Percentiles rank a stretch among this genome's conserved stretches.
Evolutionary conservation across 495 filamentous ascomycete genomes (phyloP).

Genomic region (Chlorociboria aeruginascens): DNA sequence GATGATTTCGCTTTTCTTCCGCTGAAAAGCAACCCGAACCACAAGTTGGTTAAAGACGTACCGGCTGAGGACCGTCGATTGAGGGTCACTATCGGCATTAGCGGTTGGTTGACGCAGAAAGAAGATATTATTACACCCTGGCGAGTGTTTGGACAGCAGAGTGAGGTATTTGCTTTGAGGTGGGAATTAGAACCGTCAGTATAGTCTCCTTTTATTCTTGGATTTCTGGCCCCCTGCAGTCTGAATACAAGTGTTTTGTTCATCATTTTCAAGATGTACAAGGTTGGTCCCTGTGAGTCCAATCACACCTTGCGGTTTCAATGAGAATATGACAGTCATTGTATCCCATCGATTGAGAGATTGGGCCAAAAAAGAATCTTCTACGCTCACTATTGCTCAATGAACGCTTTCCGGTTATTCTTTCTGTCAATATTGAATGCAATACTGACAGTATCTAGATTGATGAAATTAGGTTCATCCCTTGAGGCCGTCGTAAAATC

Average conservation of each 20-base stretch:
- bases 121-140: constrained; percentile 64
- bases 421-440: no score
- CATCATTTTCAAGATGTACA: no score
- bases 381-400: no score
- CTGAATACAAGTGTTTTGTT: no score
- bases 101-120: constrained; percentile 66
- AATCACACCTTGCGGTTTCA: no score
- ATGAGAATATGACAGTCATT: no score
- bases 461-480: constrained; percentile 65
- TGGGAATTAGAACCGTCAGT: constrained; percentile 60
- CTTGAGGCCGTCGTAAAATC: constrained; percentile 64
- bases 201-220: no score
- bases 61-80: constrained; percentile 43
- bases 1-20: constrained; percentile 84
- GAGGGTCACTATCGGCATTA: constrained; percentile 70
- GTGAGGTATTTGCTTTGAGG: constrained; percentile 72
- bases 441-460: neutral
- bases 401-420: no score
- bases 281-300: no score
- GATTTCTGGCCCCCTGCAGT: no score
- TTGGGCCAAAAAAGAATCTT: no score
- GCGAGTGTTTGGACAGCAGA: constrained; percentile 54
- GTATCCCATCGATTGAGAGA: no score
- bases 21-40: constrained; percentile 33
- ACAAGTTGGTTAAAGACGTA: constrained; percentile 17